phyloP scores from a whole-genome alignment of 129 eudicot species.

The Helianthus tuberosus region DNA sequence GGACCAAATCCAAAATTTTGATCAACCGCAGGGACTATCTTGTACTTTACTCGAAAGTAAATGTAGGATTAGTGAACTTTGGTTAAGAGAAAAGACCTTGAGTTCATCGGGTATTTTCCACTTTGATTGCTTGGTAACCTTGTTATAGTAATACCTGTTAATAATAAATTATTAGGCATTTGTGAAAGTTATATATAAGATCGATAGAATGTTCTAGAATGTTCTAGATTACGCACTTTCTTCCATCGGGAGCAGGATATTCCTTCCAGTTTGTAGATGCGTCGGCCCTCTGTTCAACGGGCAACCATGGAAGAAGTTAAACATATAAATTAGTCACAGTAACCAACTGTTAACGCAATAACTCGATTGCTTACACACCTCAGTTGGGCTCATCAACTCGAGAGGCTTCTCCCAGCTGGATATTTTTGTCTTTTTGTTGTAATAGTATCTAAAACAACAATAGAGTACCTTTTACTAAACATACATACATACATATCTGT shows the following conservation, averaged over 20 bases:
- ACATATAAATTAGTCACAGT: not conserved
- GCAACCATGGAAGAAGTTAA: conserved; percentile 10
- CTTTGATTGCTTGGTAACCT: conserved; percentile 75
- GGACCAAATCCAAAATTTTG: too few relatives aligned
- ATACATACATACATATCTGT: not conserved
- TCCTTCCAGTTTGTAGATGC: conserved; percentile 97
- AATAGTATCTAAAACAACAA: conserved; percentile 63
- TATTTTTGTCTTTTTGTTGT: conserved; percentile 68
- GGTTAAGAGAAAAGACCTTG: conserved; percentile 51
- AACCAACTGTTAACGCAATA: conserved; percentile 13
- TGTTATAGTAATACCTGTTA: conserved; percentile 83
- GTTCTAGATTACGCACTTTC: conserved; percentile 55
- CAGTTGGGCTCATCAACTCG: conserved; percentile 76
- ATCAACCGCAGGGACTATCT: too few relatives aligned
- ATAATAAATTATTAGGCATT: conserved; percentile 7
- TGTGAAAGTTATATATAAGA: not conserved
- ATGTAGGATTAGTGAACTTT: conserved; percentile 7
- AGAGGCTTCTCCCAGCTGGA: conserved; percentile 97
- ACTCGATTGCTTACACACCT: conserved; percentile 57
- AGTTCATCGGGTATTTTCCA: conserved; percentile 94
- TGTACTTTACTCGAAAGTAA: not conserved
- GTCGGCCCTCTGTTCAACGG: conserved; percentile 81
- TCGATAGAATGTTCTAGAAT: conserved; percentile 9
- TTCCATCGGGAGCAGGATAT: conserved; percentile 67
- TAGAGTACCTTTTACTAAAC: not conserved